These are phyloP conservation scores for Starmerella vaccinii DNA, from an alignment of 805 yeast species.

Conservation along the genomic window DNA sequence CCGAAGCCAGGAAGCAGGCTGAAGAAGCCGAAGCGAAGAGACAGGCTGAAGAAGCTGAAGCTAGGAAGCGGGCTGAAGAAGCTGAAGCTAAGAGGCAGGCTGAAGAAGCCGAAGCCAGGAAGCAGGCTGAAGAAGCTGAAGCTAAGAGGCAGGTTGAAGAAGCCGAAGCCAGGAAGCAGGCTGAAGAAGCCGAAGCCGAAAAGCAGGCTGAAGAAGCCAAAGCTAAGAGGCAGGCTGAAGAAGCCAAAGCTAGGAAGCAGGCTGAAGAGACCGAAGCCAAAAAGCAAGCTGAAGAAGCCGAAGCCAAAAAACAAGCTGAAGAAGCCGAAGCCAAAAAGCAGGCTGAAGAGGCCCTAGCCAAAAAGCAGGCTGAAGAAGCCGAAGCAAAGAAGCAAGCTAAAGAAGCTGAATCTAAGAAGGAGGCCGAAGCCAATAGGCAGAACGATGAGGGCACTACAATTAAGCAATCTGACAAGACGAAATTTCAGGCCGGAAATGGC, in stretches of 20 bases:
- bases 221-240: constrained; percentile 28
- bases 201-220: constrained; percentile 36
- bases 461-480: no score
- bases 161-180: not conserved
- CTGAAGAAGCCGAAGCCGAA: constrained; percentile 17
- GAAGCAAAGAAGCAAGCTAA: constrained; percentile 7
- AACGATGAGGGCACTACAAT: constrained; percentile 10
- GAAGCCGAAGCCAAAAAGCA: constrained; percentile 4
- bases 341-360: constrained; percentile 5
- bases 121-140: not conserved
- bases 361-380: constrained; percentile 4
- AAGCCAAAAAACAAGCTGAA: not conserved
- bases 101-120: not conserved
- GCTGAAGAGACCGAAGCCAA: not conserved
- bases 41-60: not conserved
- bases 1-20: constrained; percentile 20
- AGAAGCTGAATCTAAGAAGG: not conserved
- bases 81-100: not conserved
- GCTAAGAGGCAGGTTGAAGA: not conserved
- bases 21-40: constrained; percentile 25
- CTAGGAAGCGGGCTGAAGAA: not conserved
- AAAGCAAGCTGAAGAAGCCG: not conserved
- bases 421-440: constrained; percentile 6
- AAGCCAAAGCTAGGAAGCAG: not conserved
- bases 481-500: no score